phyloP scores from a whole-genome alignment of 164 flowering plant genomes.

The Liquidambar formosana region DNA sequence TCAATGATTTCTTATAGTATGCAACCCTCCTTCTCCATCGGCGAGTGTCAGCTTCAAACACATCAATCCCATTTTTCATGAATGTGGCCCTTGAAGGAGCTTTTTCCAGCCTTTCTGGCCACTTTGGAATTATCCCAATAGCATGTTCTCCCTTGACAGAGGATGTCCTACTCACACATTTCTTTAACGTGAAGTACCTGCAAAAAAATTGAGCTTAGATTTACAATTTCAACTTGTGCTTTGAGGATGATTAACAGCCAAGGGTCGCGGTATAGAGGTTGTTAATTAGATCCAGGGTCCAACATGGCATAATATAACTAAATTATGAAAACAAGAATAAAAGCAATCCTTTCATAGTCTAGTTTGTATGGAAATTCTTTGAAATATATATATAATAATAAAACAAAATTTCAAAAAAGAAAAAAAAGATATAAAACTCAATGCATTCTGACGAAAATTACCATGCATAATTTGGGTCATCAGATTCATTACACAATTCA shows the following conservation, averaged over 20 bases:
- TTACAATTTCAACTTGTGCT: not conserved
- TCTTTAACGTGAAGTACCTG: constrained; percentile 86
- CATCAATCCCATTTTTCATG: constrained; percentile 75
- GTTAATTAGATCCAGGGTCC: not conserved
- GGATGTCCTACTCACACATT: constrained; percentile 66
- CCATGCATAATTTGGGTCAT: constrained; percentile 88
- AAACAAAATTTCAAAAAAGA: not conserved
- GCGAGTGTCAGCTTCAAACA: constrained; percentile 85
- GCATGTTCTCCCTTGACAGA: constrained; percentile 64
- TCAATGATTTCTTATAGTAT: constrained; percentile 77
- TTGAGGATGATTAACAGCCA: not conserved
- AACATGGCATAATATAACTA: not conserved
- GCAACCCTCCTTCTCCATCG: constrained; percentile 85
- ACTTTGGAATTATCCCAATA: constrained; percentile 73
- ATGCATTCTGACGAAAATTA: constrained; percentile 24
- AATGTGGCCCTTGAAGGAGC: constrained; percentile 69
- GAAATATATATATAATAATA: not conserved
- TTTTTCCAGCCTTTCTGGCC: constrained; percentile 82
- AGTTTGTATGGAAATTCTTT: not conserved
- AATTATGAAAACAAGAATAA: not conserved
- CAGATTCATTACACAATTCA: constrained; percentile 70
- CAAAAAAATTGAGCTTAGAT: constrained; percentile 12
- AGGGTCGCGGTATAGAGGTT: not conserved
- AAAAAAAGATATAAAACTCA: not conserved
- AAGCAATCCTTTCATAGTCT: not conserved